phyloP scores from a whole-genome alignment of 164 flowering plant species.

The Litsea cubeba region DNA sequence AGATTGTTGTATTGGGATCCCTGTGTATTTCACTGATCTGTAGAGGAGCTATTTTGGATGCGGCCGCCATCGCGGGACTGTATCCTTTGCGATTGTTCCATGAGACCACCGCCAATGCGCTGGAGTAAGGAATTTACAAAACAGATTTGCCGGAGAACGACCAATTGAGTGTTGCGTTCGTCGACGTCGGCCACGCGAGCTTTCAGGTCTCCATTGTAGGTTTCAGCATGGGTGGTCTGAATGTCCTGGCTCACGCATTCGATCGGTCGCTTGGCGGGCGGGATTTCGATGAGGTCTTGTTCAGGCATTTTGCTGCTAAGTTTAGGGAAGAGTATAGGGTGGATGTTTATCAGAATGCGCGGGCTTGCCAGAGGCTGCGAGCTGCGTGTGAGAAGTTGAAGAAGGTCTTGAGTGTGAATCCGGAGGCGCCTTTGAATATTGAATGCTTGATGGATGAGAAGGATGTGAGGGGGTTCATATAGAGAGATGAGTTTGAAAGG shows the following conservation, averaged over 20 bases:
- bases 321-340: constrained; percentile 73
- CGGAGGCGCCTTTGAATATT: constrained; percentile 75
- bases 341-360: constrained; percentile 73
- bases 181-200: constrained; percentile 81
- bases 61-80: constrained; percentile 82
- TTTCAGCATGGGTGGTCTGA: constrained; percentile 73
- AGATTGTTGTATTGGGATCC: constrained; percentile 92
- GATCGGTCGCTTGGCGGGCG: constrained; percentile 80
- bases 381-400: constrained; percentile 80
- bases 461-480: constrained; percentile 74
- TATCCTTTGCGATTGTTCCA: constrained; percentile 73
- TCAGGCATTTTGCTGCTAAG: constrained; percentile 67
- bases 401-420: constrained; percentile 85
- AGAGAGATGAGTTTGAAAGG: constrained; percentile 91
- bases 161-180: constrained; percentile 74
- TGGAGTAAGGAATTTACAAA: constrained; percentile 90
- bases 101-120: constrained; percentile 84
- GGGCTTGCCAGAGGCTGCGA: constrained; percentile 74
- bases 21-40: constrained; percentile 82
- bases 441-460: constrained; percentile 95
- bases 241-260: constrained; percentile 63
- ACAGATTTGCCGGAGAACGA: constrained; percentile 84
- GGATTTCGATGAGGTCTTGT: constrained; percentile 82
- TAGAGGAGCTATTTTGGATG: constrained; percentile 91
- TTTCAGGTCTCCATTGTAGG: constrained; percentile 90